Evolutionary conservation across 2,329 filamentous ascomycete genomes (phyloP).

Genomic region (Thelonectria rubi): DNA sequence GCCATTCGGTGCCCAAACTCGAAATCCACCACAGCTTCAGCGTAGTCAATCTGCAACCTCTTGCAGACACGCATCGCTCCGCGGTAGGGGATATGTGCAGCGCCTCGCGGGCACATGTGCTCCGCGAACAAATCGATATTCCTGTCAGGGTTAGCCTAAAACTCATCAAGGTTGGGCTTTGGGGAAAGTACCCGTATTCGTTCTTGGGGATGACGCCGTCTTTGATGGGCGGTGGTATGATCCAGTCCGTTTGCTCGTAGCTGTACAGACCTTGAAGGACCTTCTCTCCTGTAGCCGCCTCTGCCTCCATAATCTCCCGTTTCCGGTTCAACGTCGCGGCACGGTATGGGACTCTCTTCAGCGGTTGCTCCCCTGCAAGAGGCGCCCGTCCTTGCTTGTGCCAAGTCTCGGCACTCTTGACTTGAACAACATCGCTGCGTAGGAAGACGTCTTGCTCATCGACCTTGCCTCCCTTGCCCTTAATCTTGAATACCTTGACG

Average conservation of each 20-base stretch:
- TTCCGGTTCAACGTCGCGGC: slow-evolving; percentile 89
- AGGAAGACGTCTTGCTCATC: slow-evolving; percentile 84
- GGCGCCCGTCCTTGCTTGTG: slow-evolving; percentile 93
- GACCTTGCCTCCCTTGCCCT: slow-evolving; percentile 76
- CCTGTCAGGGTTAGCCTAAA: slow-evolving; percentile 42
- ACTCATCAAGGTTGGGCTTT: not conserved
- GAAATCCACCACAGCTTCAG: slow-evolving; percentile 94
- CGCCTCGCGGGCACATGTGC: slow-evolving; percentile 88
- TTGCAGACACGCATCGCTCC: slow-evolving; percentile 84
- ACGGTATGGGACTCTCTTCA: slow-evolving; percentile 89
- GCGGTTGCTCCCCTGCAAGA: slow-evolving; percentile 72
- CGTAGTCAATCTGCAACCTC: slow-evolving; percentile 84
- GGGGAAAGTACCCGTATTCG: slow-evolving; percentile 70
- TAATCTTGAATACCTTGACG: slow-evolving; percentile 78
- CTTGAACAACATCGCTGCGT: slow-evolving; percentile 80
- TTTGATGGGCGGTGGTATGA: slow-evolving; percentile 86
- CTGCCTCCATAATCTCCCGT: slow-evolving; percentile 86
- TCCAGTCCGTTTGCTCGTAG: slow-evolving; percentile 89
- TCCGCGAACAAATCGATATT: slow-evolving; percentile 97
- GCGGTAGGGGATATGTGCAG: slow-evolving; percentile 82
- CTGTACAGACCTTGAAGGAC: slow-evolving; percentile 87
- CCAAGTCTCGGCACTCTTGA: slow-evolving; percentile 95
- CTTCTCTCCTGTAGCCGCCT: slow-evolving; percentile 82
- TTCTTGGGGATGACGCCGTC: slow-evolving; percentile 94
- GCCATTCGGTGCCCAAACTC: slow-evolving; percentile 96